phyloP scores from a whole-genome alignment of 176 grass and related monocot species.

The Pontederia paniculata region DNA sequence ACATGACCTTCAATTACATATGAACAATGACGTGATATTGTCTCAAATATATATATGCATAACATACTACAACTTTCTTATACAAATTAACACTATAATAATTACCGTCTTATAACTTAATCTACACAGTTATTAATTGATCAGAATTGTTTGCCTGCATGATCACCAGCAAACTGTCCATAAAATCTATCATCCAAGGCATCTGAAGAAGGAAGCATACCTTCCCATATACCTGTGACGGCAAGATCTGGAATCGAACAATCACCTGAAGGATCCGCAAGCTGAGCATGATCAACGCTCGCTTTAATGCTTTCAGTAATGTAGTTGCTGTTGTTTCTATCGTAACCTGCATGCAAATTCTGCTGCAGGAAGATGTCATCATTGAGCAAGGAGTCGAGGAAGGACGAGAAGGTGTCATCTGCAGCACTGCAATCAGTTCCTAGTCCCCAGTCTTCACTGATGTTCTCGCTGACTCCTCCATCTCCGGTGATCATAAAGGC shows the following conservation, averaged over 20 bases:
- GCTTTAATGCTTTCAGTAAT: not conserved
- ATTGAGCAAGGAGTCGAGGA: conserved; percentile 20
- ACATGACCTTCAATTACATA: no score
- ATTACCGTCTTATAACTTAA: no score
- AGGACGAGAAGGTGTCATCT: conserved; percentile 14
- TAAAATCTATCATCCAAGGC: not conserved
- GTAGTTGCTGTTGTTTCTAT: not conserved
- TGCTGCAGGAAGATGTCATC: not conserved
- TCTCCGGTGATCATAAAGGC: not conserved
- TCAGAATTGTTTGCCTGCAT: not conserved
- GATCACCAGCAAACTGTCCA: not conserved
- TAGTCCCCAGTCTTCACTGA: not conserved
- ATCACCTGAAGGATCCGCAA: not conserved
- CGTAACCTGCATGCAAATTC: not conserved
- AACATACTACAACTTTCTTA: no score
- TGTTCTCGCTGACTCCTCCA: not conserved
- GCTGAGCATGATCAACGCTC: no score
- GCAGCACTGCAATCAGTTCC: not conserved
- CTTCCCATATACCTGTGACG: not conserved
- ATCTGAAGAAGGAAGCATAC: not conserved
- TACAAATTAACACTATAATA: no score
- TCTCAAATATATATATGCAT: no score
- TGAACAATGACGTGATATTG: no score
- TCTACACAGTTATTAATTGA: not conserved
- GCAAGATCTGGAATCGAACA: no score